These are phyloP conservation scores for Raffaelea arxii DNA, from an alignment of 2,329 filamentous ascomycete genomes.

Conservation along the genomic window DNA sequence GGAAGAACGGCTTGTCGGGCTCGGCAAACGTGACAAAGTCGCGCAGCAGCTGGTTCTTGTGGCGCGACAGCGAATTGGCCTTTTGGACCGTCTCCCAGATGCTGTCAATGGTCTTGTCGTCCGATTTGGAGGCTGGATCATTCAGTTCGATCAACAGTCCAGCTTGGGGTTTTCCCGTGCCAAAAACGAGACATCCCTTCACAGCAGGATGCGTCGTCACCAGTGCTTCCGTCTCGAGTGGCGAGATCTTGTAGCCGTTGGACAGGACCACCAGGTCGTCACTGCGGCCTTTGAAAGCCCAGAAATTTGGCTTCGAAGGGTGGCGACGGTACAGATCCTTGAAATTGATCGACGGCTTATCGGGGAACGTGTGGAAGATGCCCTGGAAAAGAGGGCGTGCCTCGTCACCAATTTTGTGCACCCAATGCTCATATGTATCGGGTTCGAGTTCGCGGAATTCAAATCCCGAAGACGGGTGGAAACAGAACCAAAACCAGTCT, in stretches of 20 bases:
- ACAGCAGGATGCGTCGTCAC: slow-evolving; percentile 28
- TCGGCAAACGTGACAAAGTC: slow-evolving; percentile 29
- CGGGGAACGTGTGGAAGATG: slow-evolving; percentile 31
- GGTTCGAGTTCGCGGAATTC: slow-evolving; percentile 14
- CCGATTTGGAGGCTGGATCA: not conserved
- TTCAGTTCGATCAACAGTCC: slow-evolving; percentile 36
- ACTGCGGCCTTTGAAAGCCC: slow-evolving; percentile 23
- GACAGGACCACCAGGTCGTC: slow-evolving; percentile 41
- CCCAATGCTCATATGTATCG: slow-evolving; percentile 27
- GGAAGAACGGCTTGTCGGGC: slow-evolving; percentile 31
- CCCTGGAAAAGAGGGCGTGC: slow-evolving; percentile 25
- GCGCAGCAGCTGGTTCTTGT: slow-evolving; percentile 34
- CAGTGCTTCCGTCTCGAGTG: slow-evolving; percentile 31
- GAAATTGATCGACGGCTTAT: slow-evolving; percentile 29
- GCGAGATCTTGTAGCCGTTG: slow-evolving; percentile 42
- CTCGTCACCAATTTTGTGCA: slow-evolving; percentile 23
- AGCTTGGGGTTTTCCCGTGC: slow-evolving; percentile 34
- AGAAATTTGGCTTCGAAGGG: slow-evolving; percentile 26
- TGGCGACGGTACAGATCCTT: slow-evolving; percentile 34
- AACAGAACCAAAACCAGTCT: slow-evolving; percentile 22
- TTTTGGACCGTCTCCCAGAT: slow-evolving; percentile 33
- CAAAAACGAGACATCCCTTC: slow-evolving; percentile 34
- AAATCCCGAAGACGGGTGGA: slow-evolving; percentile 23
- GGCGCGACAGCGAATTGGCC: slow-evolving; percentile 32
- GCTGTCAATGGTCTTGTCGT: slow-evolving; percentile 26